Percentiles rank a stretch among this genome's conserved stretches.
Evolutionary conservation across 768 basidiomycete species (phyloP).

Genomic region (Boletus rubroflammeus): DNA sequence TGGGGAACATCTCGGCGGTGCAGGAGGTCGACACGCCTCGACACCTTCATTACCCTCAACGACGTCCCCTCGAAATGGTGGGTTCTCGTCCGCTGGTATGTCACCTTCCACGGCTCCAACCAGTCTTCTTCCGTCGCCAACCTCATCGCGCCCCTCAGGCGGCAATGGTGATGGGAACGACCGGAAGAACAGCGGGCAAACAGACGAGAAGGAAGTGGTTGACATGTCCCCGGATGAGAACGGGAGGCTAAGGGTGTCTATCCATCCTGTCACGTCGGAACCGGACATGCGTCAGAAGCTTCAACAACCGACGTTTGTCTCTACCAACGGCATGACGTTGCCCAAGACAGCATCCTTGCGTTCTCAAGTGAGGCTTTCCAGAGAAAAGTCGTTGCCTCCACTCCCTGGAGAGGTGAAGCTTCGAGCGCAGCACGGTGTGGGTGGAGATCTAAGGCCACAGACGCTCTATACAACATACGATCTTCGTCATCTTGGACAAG

Average conservation of each 20-base stretch:
- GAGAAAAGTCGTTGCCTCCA: constrained; percentile 79
- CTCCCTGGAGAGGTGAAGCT: constrained; percentile 56
- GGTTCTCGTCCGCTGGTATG: constrained; percentile 55
- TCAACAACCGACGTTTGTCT: constrained; percentile 35
- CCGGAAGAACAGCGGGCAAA: constrained; percentile 39
- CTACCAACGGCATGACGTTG: constrained; percentile 30
- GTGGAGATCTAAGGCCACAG: constrained; percentile 51
- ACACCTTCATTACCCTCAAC: constrained; percentile 66
- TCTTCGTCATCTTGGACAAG: constrained; percentile 45
- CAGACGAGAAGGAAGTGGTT: constrained; percentile 43
- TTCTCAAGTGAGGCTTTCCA: constrained; percentile 29
- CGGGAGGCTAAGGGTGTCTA: constrained; percentile 36
- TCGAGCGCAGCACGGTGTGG: constrained; percentile 33
- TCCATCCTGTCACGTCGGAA: constrained; percentile 58
- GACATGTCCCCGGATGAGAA: constrained; percentile 30
- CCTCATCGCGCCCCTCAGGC: constrained; percentile 63
- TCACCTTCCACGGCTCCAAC: constrained; percentile 76
- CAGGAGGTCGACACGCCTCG: constrained; percentile 55
- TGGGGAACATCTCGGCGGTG: constrained; percentile 45
- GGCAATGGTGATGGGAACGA: constrained; percentile 51
- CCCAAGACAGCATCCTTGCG: constrained; percentile 20
- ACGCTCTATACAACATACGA: constrained; percentile 64
- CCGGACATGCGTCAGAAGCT: constrained; percentile 55
- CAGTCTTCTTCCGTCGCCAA: constrained; percentile 70
- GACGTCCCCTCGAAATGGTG: constrained; percentile 51